Base-by-base conservation (phyloP, 192 early-diverging fungal genomes). In the Backusella tuberculispora region DNA sequence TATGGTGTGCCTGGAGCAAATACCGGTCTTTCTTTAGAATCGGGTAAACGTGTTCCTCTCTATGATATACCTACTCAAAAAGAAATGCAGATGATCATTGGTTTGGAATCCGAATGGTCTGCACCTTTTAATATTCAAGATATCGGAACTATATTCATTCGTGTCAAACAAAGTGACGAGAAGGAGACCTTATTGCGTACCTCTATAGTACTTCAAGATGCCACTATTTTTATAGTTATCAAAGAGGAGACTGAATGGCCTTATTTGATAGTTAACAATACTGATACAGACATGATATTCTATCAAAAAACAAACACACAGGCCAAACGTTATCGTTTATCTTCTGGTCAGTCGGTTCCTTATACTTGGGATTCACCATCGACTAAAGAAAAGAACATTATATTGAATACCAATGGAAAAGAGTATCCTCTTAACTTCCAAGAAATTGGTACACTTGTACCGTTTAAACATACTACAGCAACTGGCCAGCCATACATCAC, bases 281-380 rank as follows among this genome's bases (percentile, higher is more conserved):
- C 91, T 0, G 84, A 86, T 17, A 85, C 84, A 34, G 90, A 93
- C 66, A 86, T 98, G 26, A 79, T 81, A 0, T 89, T 98, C 48
- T 95, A 90, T 85, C 96, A 97, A 84, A 81, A 90, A 72, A 89
- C 79, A 9, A 68, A 77, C 9, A 46, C 21, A 4, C 24, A 43
- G 4, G 63, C 47, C 5, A 70, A 50, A 63, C 47, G 68, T 9
- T 80, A 81, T 38, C 63, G 56, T 3, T 72, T 85, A 63, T 80
- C 85, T 38, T 69, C 86, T 14, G 83, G 84, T 6, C 81, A 89
- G 71, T 77, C 89, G 6, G 80, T 91, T 75, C 82, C 87, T 19
- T 99, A 98, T 70, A 91, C 98, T 4, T 98, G 96, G 96, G 98
- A 99, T 73, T 80, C 88, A 44, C 96, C 96, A 10, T 91, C 92